A percentile compares a stretch with the other conserved stretches of the same genome.
These are phyloP conservation scores for Stagonosporopsis rhizophila DNA, from an alignment of 2,329 filamentous ascomycete species.

Conservation along the genomic window DNA sequence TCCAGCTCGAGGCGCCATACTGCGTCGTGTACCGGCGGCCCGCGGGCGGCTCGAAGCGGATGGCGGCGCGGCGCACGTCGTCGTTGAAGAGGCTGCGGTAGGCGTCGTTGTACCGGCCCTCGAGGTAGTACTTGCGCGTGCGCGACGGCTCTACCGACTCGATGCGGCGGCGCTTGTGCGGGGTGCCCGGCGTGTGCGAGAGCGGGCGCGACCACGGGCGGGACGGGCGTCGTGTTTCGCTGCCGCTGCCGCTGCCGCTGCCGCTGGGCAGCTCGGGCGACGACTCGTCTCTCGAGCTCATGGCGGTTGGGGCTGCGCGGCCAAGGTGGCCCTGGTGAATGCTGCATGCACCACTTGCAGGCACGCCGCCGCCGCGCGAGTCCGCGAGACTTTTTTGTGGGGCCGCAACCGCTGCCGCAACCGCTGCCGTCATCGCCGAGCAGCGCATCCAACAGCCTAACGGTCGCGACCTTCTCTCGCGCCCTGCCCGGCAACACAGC, in stretches of 20 bases:
- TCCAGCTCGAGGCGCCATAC: conserved; percentile 76
- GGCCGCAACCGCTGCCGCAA: conserved; percentile 1
- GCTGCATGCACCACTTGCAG: too few relatives aligned
- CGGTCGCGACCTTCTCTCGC: conserved; percentile 21
- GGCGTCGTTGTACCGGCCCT: conserved; percentile 56
- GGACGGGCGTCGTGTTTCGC: neutral
- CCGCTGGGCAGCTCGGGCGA: neutral
- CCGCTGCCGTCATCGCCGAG: conserved; percentile 17
- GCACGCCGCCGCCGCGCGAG: too few relatives aligned
- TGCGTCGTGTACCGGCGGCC: conserved; percentile 56
- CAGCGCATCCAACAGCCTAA: conserved; percentile 15
- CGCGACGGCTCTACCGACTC: conserved; percentile 25
- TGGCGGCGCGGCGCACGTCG: conserved; percentile 28
- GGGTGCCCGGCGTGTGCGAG: conserved; percentile 15
- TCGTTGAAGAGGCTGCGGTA: conserved; percentile 48
- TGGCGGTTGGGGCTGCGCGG: conserved; percentile 1
- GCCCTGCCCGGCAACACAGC: conserved; percentile 2
- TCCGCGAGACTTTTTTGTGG: too few relatives aligned
- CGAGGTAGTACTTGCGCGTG: conserved; percentile 37
- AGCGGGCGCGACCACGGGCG: conserved; percentile 2
- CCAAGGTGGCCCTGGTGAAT: conserved; percentile 18
- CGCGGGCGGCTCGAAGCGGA: conserved; percentile 15
- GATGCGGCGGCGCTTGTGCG: conserved; percentile 37
- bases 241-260: too few relatives aligned
- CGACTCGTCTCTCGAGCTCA: conserved; percentile 28